Percentiles rank a stretch among this genome's conserved stretches.
phyloP scores from a whole-genome alignment of 306 rosid genomes.

The Prunus campanulata region DNA sequence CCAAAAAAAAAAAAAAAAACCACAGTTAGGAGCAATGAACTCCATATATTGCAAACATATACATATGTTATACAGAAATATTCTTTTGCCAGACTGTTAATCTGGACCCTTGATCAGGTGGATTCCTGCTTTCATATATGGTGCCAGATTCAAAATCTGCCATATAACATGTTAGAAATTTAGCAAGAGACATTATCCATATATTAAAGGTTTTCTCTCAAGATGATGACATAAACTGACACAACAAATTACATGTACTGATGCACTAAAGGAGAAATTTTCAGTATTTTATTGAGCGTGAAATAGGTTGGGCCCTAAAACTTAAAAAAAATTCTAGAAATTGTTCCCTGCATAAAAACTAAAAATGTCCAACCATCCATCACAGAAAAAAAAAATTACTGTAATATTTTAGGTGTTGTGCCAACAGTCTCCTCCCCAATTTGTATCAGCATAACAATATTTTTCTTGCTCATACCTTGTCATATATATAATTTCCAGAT shows the following conservation, averaged over 20 bases:
- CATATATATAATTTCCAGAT: background rate
- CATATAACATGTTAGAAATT: background rate
- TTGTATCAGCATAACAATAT: background rate
- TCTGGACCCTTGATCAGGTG: background rate
- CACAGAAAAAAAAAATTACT: background rate
- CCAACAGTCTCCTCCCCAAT: background rate
- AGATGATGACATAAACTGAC: background rate
- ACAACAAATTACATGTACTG: background rate
- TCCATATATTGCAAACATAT: background rate
- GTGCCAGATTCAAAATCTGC: background rate
- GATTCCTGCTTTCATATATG: background rate
- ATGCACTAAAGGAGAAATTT: background rate
- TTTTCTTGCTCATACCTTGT: background rate
- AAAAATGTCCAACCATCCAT: background rate
- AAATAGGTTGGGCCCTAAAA: background rate
- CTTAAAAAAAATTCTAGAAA: background rate
- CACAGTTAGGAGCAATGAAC: constrained; percentile 21
- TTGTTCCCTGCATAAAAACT: background rate
- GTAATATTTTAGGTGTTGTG: background rate
- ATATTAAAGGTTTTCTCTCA: background rate
- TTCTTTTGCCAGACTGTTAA: background rate
- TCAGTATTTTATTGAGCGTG: background rate
- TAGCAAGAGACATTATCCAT: background rate
- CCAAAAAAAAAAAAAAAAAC: background rate
- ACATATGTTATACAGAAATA: background rate